These are phyloP conservation scores for Nicotiana paniculata DNA, from an alignment of 257 asterid species.

Conservation along the genomic window DNA sequence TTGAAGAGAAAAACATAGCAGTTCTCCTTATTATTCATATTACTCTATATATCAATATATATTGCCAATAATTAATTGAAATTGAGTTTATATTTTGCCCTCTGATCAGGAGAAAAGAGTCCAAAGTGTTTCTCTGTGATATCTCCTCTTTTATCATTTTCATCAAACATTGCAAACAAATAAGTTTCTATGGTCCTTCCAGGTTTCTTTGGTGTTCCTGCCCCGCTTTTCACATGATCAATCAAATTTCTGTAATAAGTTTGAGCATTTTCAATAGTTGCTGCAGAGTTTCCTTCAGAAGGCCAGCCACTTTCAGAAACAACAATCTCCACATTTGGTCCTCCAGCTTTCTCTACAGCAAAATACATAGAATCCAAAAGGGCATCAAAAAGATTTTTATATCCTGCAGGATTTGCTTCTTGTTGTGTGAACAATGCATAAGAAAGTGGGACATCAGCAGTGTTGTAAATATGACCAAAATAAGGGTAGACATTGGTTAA, in stretches of 20 bases:
- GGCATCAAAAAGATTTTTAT: conserved; percentile 34
- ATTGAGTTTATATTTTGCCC: conserved; percentile 22
- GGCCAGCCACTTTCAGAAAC: conserved; percentile 46
- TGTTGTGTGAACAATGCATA: conserved; percentile 17
- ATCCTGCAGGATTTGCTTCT: neutral
- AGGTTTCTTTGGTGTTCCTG: conserved; percentile 32
- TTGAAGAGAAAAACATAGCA: no score
- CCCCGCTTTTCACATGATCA: conserved; percentile 5
- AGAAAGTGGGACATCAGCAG: neutral
- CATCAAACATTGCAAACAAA: conserved; percentile 52
- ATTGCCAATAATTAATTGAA: neutral
- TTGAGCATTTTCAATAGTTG: conserved; percentile 15
- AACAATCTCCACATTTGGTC: conserved; percentile 8
- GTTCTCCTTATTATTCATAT: no score
- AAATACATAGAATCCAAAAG: conserved; percentile 24
- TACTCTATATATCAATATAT: no score
- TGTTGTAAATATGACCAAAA: neutral
- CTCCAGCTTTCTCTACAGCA: conserved; percentile 29
- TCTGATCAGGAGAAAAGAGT: conserved; percentile 26
- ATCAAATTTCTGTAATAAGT: conserved; percentile 17
- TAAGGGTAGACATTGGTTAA: conserved; percentile 32
- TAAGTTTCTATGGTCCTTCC: conserved; percentile 35
- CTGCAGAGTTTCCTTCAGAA: conserved; percentile 16
- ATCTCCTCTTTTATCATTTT: conserved; percentile 25
- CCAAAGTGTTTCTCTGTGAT: conserved; percentile 38